Conservation (phyloP, 352 stramenopile genomes). For the Globisporangium lucens region DNA sequence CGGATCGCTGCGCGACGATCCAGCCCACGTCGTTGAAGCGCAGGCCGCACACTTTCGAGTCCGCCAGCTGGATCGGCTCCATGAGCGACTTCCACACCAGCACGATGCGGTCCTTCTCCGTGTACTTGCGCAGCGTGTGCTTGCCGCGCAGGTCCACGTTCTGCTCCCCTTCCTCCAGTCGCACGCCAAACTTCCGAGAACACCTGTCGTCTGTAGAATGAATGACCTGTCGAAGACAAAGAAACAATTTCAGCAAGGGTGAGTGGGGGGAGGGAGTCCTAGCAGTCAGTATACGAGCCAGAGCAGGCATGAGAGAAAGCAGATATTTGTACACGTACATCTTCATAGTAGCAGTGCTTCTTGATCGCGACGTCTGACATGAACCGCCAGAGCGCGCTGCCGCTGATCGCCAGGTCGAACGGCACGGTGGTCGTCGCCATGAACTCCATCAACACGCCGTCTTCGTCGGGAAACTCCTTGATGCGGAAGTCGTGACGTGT, state of each 20-base stretch:
- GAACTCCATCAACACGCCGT: slow-evolving; percentile 22
- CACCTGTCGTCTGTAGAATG: slow-evolving; percentile 4
- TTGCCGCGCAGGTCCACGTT: slow-evolving; percentile 39
- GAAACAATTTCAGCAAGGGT: too few relatives aligned
- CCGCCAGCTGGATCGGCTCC: slow-evolving; percentile 36
- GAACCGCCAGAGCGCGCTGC: slow-evolving; percentile 22
- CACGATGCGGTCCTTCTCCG: slow-evolving; percentile 25
- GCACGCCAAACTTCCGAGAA: slow-evolving; percentile 12
- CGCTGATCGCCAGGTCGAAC: slow-evolving; percentile 10
- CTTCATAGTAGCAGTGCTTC: slow-evolving; percentile 20
- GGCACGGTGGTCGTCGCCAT: slow-evolving; percentile 14
- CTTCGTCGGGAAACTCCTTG: slow-evolving; percentile 13
- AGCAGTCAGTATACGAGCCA: background rate
- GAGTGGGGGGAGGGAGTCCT: background rate
- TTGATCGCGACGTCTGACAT: slow-evolving; percentile 17
- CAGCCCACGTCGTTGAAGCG: slow-evolving; percentile 33
- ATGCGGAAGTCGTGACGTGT: slow-evolving; percentile 12
- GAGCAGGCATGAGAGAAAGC: background rate
- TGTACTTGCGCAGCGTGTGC: slow-evolving; percentile 39
- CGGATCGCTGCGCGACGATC: slow-evolving; percentile 18
- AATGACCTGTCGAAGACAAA: background rate
- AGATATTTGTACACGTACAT: slow-evolving; percentile 6
- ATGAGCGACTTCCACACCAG: slow-evolving; percentile 48
- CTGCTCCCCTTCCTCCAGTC: slow-evolving; percentile 12
- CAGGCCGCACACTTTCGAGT: slow-evolving; percentile 27